Evolutionary conservation across 352 stramenopile species (phyloP), one percentile per base, ranked within the genome.

Genomic region (Globisporangium sylvaticum): DNA sequence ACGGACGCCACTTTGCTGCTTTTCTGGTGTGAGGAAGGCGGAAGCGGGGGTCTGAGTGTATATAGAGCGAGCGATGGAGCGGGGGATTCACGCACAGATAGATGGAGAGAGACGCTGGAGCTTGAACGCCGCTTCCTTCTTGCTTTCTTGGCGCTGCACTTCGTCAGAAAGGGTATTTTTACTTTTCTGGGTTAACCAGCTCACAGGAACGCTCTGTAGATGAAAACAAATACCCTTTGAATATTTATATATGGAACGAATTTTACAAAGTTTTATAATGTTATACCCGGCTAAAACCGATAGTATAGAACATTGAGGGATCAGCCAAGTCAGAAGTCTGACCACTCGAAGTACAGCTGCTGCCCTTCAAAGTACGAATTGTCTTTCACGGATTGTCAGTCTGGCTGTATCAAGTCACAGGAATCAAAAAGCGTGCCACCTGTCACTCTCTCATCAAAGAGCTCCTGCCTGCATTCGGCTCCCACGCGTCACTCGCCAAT

Each of bases 151-250:
- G 58, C 37, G 22, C 34, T 31, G 54, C 15, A 24, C 15, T n/a
- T 48, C 58, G 50, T 46, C 31, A 55, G 27, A 55, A 57, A 29
- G 8, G 59, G 55, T 65, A 65, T 65, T 65, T 65, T 65, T 58
- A 57, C 59, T 24, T 34, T 42, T 14, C 37, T 56, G 18, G 42
- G 18, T 50, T 24, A 56, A 56, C 42, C 25, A 25, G n/a, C 14
- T 44, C 37, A 44, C 37, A 44, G 37, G 37, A 44, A 6, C 12
- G 15, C 37, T 5, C 0, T 18, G 37, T 20, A 20, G 27, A 7
- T 39, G 3, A 34, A 54, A 27, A 32, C 24, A 25, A 8, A 39
- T 63, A 20, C 1, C 37, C 37, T 62, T 18, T 32, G 14, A 1
- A 46, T 24, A 20, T 24, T 34, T 32, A 22, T 61, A 29, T 9